Evolutionary conservation across 2,329 filamentous ascomycete species (phyloP).

Genomic region (Aspergillus thermomutatus): DNA sequence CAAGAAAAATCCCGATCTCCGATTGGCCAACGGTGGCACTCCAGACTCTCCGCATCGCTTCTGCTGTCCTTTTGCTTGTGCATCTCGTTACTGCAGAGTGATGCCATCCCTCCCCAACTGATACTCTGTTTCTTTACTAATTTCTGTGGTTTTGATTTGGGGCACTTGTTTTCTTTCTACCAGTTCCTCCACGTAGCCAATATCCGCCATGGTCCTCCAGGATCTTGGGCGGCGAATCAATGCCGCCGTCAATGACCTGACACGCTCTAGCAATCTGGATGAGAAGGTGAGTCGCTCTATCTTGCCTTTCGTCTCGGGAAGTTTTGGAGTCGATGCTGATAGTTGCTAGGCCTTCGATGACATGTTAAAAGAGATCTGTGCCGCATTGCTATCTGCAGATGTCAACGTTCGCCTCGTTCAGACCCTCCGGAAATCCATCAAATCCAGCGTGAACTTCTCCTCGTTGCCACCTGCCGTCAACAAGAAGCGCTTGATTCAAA

Average conservation of each 20-base stretch:
- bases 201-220: slow-evolving; percentile 83
- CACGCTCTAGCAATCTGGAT: slow-evolving; percentile 86
- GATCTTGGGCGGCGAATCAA: slow-evolving; percentile 98
- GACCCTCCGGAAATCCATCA: slow-evolving; percentile 89
- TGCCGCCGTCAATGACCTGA: slow-evolving; percentile 89
- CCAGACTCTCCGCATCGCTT: slow-evolving; percentile 25
- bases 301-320: slow-evolving; percentile 2
- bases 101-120: background rate
- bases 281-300: slow-evolving; percentile 68
- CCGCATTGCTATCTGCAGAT: slow-evolving; percentile 91
- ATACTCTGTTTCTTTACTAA: background rate
- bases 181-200: background rate
- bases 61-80: slow-evolving; percentile 18
- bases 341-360: slow-evolving; percentile 75
- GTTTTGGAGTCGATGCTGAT: slow-evolving; percentile 9
- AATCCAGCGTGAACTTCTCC: slow-evolving; percentile 87
- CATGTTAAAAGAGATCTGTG: slow-evolving; percentile 98
- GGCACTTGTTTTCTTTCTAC: slow-evolving; percentile 5
- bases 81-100: background rate
- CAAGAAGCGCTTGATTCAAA: slow-evolving; percentile 98
- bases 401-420: slow-evolving; percentile 94
- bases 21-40: slow-evolving; percentile 24
- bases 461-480: slow-evolving; percentile 87
- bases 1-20: slow-evolving; percentile 19
- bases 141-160: background rate